phyloP scores from a whole-genome alignment of 169 alveolate species.

The Plasmodium vivax region DNA sequence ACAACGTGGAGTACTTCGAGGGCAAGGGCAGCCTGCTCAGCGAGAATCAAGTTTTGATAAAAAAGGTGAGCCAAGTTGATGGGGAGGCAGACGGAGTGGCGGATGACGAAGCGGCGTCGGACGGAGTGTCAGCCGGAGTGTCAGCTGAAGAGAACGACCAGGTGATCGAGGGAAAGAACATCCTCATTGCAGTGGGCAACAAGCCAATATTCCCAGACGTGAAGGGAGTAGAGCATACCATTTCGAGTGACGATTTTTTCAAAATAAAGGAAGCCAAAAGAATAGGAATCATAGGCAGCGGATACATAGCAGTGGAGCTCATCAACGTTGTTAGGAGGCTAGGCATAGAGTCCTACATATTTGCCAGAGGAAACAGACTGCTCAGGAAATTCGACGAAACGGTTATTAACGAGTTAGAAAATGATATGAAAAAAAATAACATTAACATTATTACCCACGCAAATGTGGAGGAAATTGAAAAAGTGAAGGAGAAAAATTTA shows the following conservation, averaged over 20 bases:
- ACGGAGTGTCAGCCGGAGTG: constrained; percentile 1
- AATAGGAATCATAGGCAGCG: constrained; percentile 95
- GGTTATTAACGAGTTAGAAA: constrained; percentile 88
- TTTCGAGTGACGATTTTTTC: constrained; percentile 93
- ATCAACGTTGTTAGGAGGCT: constrained; percentile 92
- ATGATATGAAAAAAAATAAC: constrained; percentile 81
- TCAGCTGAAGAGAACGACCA: neutral
- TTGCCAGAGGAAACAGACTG: constrained; percentile 82
- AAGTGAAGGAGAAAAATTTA: constrained; percentile 86
- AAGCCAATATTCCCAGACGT: constrained; percentile 84
- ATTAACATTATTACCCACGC: constrained; percentile 85
- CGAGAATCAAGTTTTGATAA: constrained; percentile 37
- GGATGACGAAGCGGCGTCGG: too few relatives aligned
- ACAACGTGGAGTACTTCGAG: constrained; percentile 81
- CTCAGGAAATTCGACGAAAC: constrained; percentile 78
- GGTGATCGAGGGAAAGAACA: constrained; percentile 80
- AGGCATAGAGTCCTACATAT: constrained; percentile 90
- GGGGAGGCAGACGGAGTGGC: constrained; percentile 14
- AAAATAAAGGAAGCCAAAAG: constrained; percentile 90
- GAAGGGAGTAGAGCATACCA: constrained; percentile 86
- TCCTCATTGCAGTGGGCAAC: constrained; percentile 90
- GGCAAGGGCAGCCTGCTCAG: constrained; percentile 50
- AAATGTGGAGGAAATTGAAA: constrained; percentile 91
- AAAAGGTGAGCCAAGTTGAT: neutral
- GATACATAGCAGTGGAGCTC: constrained; percentile 95